Percentiles rank a stretch among this genome's conserved stretches.
These are phyloP conservation scores for Myrica gale DNA, from an alignment of 306 rosid genomes.

Conservation along the genomic window DNA sequence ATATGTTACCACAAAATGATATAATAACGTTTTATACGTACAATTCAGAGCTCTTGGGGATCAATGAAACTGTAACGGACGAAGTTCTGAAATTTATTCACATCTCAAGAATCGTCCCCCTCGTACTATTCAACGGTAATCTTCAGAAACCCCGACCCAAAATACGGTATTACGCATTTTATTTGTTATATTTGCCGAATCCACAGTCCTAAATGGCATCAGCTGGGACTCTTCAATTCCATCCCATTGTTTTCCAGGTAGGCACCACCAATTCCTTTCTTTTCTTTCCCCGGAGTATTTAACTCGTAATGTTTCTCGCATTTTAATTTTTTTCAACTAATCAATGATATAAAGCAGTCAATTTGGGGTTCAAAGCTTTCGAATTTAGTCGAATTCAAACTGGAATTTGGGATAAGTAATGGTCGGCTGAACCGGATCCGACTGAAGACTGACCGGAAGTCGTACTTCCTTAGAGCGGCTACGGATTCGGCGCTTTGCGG, in stretches of 20 bases:
- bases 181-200: background rate
- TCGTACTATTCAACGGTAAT: background rate
- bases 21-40: too few species aligned
- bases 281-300: background rate
- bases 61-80: background rate
- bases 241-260: conserved; percentile 45
- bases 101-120: background rate
- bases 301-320: background rate
- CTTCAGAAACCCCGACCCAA: background rate
- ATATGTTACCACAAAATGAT: background rate
- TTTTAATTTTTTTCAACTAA: background rate
- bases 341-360: conserved; percentile 31
- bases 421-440: conserved; percentile 15
- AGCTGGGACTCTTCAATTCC: conserved; percentile 38
- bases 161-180: background rate
- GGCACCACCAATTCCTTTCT: background rate
- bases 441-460: conserved; percentile 8
- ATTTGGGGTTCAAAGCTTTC: conserved; percentile 32
- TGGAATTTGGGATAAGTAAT: conserved; percentile 18
- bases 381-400: conserved; percentile 18
- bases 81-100: background rate
- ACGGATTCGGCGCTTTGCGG: conserved; percentile 26
- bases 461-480: conserved; percentile 28
- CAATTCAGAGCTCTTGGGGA: background rate
- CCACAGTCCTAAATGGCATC: conserved; percentile 48